Evolutionary conservation across 345 rosid species (phyloP).

Genomic region (Garcia nutans): DNA sequence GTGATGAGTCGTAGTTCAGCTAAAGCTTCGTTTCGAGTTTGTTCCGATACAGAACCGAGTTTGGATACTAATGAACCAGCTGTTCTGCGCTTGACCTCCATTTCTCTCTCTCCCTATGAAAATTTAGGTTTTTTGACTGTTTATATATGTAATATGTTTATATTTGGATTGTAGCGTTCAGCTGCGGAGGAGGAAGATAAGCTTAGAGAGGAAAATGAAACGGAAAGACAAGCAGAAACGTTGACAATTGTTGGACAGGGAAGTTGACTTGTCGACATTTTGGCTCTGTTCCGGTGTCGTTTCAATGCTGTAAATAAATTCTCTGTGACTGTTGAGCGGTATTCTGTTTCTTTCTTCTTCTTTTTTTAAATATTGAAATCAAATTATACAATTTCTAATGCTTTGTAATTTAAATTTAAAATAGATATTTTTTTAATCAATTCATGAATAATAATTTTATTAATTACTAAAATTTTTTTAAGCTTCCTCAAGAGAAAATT

Average conservation of each 20-base stretch:
- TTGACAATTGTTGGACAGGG: not conserved
- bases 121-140: not conserved
- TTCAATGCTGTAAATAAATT: no score
- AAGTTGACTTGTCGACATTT: not conserved
- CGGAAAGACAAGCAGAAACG: not conserved
- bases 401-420: no score
- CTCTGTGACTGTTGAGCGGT: no score
- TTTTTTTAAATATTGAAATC: no score
- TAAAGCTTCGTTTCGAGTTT: constrained; percentile 62
- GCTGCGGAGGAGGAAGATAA: not conserved
- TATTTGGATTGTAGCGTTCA: not conserved
- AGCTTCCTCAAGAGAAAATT: no score
- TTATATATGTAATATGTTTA: no score
- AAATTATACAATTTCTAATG: no score
- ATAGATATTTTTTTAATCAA: no score
- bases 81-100: constrained; percentile 76
- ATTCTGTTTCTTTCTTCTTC: no score
- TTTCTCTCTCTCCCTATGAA: constrained; percentile 2
- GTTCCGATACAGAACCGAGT: constrained; percentile 83
- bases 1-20: constrained; percentile 75
- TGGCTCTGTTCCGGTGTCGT: not conserved
- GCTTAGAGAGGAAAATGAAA: not conserved
- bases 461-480: no score
- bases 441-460: no score
- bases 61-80: constrained; percentile 56